A percentile compares a stretch with the other conserved stretches of the same genome.
phyloP scores from a whole-genome alignment of 1,139 yeast genomes.

The Candida tropicalis region DNA sequence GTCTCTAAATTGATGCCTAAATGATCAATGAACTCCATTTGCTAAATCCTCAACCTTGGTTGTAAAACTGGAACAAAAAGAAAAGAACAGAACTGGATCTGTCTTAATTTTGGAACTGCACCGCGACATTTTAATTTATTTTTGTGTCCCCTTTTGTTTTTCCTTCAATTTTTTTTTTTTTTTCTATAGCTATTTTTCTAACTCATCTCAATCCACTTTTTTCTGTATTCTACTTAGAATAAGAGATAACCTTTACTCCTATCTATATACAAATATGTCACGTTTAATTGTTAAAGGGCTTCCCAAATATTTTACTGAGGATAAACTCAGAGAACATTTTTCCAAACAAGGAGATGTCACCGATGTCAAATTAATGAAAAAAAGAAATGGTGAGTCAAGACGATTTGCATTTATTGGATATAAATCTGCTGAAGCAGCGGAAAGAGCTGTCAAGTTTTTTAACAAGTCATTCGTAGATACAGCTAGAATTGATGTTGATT shows the following conservation, averaged over 20 bases:
- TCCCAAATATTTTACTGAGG: slow-evolving; percentile 81
- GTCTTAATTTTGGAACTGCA: no score
- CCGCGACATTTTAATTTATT: no score
- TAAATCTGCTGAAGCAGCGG: slow-evolving; percentile 71
- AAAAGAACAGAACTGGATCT: background rate
- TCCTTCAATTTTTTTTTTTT: background rate
- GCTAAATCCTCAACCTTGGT: background rate
- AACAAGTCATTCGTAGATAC: slow-evolving; percentile 83
- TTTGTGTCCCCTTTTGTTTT: slow-evolving; percentile 3
- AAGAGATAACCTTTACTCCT: background rate
- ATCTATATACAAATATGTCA: slow-evolving; percentile 61
- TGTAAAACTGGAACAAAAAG: background rate
- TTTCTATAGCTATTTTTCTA: background rate
- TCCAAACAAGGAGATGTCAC: slow-evolving; percentile 67
- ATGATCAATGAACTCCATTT: slow-evolving; percentile 24
- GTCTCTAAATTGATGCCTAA: slow-evolving; percentile 21
- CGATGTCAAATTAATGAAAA: slow-evolving; percentile 83
- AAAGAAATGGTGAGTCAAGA: slow-evolving; percentile 83
- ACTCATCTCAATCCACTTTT: slow-evolving; percentile 8
- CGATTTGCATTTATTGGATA: slow-evolving; percentile 93
- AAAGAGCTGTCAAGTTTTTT: slow-evolving; percentile 73
- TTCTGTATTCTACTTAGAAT: no score
- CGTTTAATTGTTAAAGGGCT: slow-evolving; percentile 94
- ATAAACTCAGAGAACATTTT: slow-evolving; percentile 71
- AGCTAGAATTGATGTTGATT: slow-evolving; percentile 70